These are phyloP conservation scores for Chenopodium suecicum DNA, from an alignment of 148 eudicot species.

Conservation along the genomic window DNA sequence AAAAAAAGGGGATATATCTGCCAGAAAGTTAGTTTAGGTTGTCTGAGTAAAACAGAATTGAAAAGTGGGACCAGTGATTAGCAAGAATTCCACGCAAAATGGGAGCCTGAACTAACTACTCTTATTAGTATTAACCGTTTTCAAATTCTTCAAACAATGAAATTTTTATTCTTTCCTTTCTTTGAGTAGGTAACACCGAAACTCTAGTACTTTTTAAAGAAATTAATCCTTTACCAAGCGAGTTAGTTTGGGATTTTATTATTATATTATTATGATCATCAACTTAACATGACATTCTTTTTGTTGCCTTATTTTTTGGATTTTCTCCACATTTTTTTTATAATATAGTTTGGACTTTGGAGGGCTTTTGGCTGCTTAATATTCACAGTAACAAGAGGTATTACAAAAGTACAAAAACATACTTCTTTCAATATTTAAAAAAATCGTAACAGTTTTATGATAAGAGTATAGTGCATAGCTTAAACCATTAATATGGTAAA, in stretches of 20 bases:
- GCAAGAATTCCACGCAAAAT: slow-evolving; percentile 29
- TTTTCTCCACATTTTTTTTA: neutral
- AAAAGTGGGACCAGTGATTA: neutral
- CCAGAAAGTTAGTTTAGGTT: slow-evolving; percentile 8
- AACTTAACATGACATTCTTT: slow-evolving; percentile 16
- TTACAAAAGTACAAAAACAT: too few species aligned
- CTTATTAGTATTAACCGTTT: slow-evolving; percentile 18
- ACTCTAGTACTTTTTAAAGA: slow-evolving; percentile 10
- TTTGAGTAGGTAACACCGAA: slow-evolving; percentile 31
- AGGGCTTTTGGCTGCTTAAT: neutral
- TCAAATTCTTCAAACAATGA: slow-evolving; percentile 18
- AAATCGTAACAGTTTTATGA: too few species aligned
- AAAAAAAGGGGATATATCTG: slow-evolving; percentile 8
- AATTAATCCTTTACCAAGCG: neutral
- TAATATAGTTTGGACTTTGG: neutral
- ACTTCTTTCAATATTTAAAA: too few species aligned
- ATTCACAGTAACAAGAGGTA: neutral
- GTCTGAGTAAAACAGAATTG: neutral
- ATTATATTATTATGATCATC: slow-evolving; percentile 12
- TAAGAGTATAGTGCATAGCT: too few species aligned
- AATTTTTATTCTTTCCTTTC: slow-evolving; percentile 17
- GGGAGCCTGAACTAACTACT: slow-evolving; percentile 36
- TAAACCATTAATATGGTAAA: too few species aligned
- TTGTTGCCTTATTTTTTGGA: slow-evolving; percentile 32
- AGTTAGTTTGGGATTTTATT: slow-evolving; percentile 27